Evolutionary conservation across 2,329 filamentous ascomycete genomes (phyloP).

Genomic region (Botryosphaeria agaves): DNA sequence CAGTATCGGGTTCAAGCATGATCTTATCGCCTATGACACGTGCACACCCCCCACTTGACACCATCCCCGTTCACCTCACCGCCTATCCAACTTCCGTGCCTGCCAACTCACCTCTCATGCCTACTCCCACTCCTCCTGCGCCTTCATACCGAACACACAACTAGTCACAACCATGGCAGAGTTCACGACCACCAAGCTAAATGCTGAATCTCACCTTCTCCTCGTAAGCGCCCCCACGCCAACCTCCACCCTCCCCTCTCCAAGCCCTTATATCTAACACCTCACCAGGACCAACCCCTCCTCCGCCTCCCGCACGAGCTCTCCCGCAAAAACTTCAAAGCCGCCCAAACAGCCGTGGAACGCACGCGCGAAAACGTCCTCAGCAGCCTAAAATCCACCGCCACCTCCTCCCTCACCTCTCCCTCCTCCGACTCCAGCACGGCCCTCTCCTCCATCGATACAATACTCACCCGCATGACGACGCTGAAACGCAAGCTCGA

Average conservation of each 20-base stretch:
- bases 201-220: conserved; percentile 58
- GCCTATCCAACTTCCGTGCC: no score
- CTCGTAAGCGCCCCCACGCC: conserved; percentile 33
- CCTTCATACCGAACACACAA: no score
- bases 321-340: conserved; percentile 84
- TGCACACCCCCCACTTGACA: no score
- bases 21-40: no score
- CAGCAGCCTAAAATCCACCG: conserved; percentile 34
- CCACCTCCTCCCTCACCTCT: conserved; percentile 47
- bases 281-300: conserved; percentile 68
- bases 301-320: conserved; percentile 86
- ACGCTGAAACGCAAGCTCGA: conserved; percentile 78
- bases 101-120: no score
- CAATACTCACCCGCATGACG: conserved; percentile 71
- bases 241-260: conserved; percentile 14
- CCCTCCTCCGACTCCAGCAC: conserved; percentile 27
- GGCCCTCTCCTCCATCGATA: conserved; percentile 59
- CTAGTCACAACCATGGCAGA: conserved; percentile 27
- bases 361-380: conserved; percentile 49
- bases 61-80: no score
- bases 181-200: conserved; percentile 44
- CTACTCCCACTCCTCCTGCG: no score
- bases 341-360: conserved; percentile 60
- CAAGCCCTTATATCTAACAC: conserved; percentile 3
- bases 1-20: no score